Conservation (phyloP, 2,329 filamentous ascomycete species). For the Colletotrichum tropicicola region DNA sequence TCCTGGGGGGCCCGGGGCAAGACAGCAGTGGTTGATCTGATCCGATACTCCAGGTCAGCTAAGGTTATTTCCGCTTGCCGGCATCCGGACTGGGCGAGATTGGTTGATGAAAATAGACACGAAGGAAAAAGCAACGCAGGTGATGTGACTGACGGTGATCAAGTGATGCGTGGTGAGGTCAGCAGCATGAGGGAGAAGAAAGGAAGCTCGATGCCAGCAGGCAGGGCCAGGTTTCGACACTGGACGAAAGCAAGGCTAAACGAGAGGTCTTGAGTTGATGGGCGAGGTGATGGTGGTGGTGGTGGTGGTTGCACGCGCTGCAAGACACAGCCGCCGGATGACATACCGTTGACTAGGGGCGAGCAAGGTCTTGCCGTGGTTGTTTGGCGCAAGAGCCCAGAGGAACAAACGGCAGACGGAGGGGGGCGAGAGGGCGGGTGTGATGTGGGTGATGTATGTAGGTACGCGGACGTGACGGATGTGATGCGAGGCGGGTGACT, state of each 20-base stretch:
- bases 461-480: constrained; percentile 14
- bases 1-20: neutral
- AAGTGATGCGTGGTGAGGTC: neutral
- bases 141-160: neutral
- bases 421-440: neutral
- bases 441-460: constrained; percentile 13
- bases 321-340: constrained; percentile 22
- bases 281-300: neutral
- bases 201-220: neutral
- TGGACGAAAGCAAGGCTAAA: neutral
- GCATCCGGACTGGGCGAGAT: constrained; percentile 8
- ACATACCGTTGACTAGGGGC: constrained; percentile 12
- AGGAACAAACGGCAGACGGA: neutral
- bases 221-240: neutral
- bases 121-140: constrained; percentile 1
- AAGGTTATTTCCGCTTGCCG: constrained; percentile 24
- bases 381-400: constrained; percentile 4
- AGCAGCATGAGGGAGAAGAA: constrained; percentile 1
- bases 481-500: constrained; percentile 19
- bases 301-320: constrained; percentile 1
- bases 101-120: neutral
- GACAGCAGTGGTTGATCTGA: neutral
- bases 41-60: constrained; percentile 15
- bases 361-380: neutral
- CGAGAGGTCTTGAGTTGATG: neutral